Evolutionary conservation across 2,329 filamentous ascomycete species (phyloP).

Genomic region (Fusarium miscanthi): DNA sequence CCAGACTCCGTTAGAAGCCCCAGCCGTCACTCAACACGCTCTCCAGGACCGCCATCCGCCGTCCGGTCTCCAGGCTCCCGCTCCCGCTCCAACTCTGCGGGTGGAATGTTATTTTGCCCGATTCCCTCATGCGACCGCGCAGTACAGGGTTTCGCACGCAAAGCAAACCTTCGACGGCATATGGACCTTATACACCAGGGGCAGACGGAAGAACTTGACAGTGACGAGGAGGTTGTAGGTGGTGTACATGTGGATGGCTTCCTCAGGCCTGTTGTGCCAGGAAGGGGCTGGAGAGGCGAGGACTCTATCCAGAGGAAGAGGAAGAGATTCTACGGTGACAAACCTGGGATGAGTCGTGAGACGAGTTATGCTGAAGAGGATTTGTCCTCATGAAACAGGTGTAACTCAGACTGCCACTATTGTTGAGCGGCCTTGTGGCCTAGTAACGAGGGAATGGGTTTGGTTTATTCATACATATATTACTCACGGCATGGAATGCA

Average conservation of each 20-base stretch:
- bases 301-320: conserved; percentile 47
- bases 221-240: conserved; percentile 67
- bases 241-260: conserved; percentile 77
- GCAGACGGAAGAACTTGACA: conserved; percentile 51
- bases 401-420: not conserved
- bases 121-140: conserved; percentile 53
- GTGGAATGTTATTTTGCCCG: conserved; percentile 52
- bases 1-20: conserved; percentile 39
- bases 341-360: conserved; percentile 13
- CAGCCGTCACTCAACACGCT: conserved; percentile 38
- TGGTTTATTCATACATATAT: not conserved
- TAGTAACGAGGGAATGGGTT: not conserved
- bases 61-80: conserved; percentile 34
- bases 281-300: conserved; percentile 60
- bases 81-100: conserved; percentile 48
- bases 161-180: conserved; percentile 53
- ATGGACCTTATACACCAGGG: conserved; percentile 54
- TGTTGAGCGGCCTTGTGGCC: not conserved
- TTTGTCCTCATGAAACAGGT: conserved; percentile 10
- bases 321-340: conserved; percentile 44
- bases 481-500: not conserved
- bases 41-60: conserved; percentile 21
- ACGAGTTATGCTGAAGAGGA: conserved; percentile 24
- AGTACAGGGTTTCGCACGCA: conserved; percentile 50
- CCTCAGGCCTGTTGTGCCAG: conserved; percentile 64